Base-by-base conservation (phyloP, 345 rosid genomes). In the Hevea brasiliensis region DNA sequence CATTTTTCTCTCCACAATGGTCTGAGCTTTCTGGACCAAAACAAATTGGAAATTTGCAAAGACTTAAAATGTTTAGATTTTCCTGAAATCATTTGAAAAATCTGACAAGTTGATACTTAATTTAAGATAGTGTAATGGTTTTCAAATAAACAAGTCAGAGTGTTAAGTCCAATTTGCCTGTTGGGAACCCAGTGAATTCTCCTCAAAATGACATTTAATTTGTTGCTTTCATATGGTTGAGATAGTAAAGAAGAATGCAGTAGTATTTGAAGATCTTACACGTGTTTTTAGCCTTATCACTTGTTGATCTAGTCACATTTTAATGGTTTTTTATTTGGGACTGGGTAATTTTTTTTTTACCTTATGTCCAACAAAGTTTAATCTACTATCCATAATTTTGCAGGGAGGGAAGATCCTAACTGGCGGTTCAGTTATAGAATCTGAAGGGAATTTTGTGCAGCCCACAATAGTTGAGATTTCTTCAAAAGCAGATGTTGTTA, bases 401-500 rank as follows among this genome's bases (percentile, higher is more conserved):
- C 89, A 95, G 99, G 99, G 97, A 17, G 98, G 98, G 45, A 92
- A 85, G 82, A 85, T 92, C 73, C 84, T 95, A 50, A 85, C 90
- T 0, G 99, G 99, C 0, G 99, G 99, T 56, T 82, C 83, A 18
- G 78, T 79, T 66, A 75, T 92, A 20, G 90, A 87, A 61, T 79
- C 89, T 3, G 90, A 89, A 75, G 98, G 99, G 68, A 90, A 95
- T 86, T 95, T 86, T 74, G 99, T 95, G 76, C 92, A 89, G 80
- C 99, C 99, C 10, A 95, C 99, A 4, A 92, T 95, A 70, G 87
- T 91, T 32, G 97, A 92, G 87, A 92, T 95, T 71, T 88, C 92
- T 74, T 65, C 96, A 17, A 78, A 75, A 67, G 88, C 96, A 21
- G 82, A 59, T 37, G 87, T 87, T 80, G 97, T 95, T 14, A 92